Base-by-base conservation (phyloP, 2,329 filamentous ascomycete species). In the Venturia asperata region DNA sequence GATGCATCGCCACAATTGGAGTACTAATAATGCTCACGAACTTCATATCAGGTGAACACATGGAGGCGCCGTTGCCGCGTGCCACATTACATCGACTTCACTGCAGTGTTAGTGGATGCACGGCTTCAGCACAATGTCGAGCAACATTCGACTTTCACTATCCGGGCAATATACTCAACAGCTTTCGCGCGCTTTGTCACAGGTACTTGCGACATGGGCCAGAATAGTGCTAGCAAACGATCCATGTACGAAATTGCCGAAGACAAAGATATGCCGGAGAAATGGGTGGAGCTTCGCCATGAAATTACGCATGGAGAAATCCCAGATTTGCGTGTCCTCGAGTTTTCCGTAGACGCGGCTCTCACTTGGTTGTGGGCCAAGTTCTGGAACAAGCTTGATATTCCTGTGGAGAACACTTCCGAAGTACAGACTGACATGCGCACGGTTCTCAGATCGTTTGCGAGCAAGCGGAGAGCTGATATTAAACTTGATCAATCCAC, bases 271-370 rank as follows among this genome's bases (percentile, higher is more conserved):
- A 34, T 64, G 63, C 52, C 47, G 1, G 52, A 60, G 41, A 49
- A 17, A 17, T 64, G 63, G 63, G 63, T 64, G 27, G 47, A 60
- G 37, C 41, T 64, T 34, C 34, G 63, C 5, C 63, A 64, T 45
- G 63, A 64, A 13, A 64, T 64, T 37, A 64, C 63, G n/a, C 63
- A 64, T 60, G 63, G 63, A 10, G n/a, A 43, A 30, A 42, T 64
- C 2, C 63, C 63, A 17, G 63, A 52, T 60, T 34, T 64, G 42
- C 47, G 52, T 43, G 21, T 42, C 7, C 47, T 64, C 21, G 63
- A 58, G 49, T 24, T 41, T 61, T 42, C 45, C 10, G 63, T 52
- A 24, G 15, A 60, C 17, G 63, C 47, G 24, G 37, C 52, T 47
- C 30, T 64, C 9, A 15, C 21, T 5, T 64, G 63, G 63, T 47